These are phyloP conservation scores for Novymonas esmeraldas DNA, from an alignment of 208 protist species.

Conservation along the genomic window DNA sequence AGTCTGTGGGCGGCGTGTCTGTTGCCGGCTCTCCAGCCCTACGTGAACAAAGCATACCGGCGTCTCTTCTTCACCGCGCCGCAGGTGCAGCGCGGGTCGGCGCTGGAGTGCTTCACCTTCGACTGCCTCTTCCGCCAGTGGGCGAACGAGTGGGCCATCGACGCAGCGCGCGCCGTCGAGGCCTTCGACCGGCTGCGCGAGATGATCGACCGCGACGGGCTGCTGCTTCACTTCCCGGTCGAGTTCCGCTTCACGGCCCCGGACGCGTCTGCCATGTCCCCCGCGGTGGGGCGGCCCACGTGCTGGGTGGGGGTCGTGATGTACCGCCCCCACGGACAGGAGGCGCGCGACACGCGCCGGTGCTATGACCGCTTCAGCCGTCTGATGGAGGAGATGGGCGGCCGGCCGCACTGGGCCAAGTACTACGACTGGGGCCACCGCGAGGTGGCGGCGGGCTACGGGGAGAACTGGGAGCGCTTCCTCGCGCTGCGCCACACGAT, in stretches of 20 bases:
- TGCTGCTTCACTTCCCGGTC: conserved; percentile 84
- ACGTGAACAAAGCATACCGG: conserved; percentile 63
- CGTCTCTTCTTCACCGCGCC: conserved; percentile 42
- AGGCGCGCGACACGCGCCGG: conserved; percentile 61
- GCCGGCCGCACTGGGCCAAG: conserved; percentile 84
- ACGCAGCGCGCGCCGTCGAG: conserved; percentile 39
- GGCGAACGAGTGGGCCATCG: conserved; percentile 83
- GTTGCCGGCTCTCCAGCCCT: conserved; percentile 55
- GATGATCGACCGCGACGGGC: conserved; percentile 54
- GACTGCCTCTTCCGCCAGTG: conserved; percentile 84
- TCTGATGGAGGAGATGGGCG: conserved; percentile 67
- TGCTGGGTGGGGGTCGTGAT: conserved; percentile 91
- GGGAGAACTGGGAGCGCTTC: conserved; percentile 63
- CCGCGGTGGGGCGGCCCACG: conserved; percentile 52
- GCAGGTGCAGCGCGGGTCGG: conserved; percentile 50
- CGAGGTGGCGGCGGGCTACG: conserved; percentile 51
- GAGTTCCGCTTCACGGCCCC: conserved; percentile 77
- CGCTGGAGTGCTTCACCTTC: conserved; percentile 76
- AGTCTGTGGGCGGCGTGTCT: conserved; percentile 44
- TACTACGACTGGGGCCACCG: conserved; percentile 63
- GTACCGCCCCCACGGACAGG: conserved; percentile 59
- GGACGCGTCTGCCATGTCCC: conserved; percentile 64
- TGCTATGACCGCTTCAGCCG: conserved; percentile 68
- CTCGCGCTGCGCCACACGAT: conserved; percentile 47
- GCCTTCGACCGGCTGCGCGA: conserved; percentile 51